A percentile compares a stretch with the other conserved stretches of the same genome.
Evolutionary conservation across 768 basidiomycete genomes (phyloP).

Genomic region (Ephemerocybe angulata): DNA sequence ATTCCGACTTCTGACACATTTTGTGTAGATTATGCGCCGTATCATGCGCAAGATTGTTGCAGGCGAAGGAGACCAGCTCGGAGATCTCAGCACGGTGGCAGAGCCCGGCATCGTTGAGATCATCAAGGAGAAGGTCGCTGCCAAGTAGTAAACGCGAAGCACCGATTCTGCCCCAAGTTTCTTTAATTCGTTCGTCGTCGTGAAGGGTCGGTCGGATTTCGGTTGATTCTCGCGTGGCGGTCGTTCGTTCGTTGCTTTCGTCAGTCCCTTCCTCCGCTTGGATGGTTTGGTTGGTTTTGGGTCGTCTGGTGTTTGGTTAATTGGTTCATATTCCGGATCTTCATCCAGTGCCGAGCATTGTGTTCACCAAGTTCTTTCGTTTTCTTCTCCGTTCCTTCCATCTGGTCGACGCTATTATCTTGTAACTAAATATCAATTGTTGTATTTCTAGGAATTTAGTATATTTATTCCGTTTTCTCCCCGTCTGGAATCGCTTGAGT

Average conservation of each 20-base stretch:
- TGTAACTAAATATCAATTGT: slow-evolving; percentile 1
- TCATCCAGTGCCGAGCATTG: neutral
- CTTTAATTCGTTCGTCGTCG: neutral
- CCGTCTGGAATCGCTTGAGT: neutral
- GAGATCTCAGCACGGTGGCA: slow-evolving; percentile 90
- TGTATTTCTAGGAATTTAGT: neutral
- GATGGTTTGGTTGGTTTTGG: neutral
- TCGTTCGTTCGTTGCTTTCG: neutral
- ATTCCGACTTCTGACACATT: neutral
- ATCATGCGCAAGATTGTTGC: slow-evolving; percentile 96
- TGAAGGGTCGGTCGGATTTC: neutral
- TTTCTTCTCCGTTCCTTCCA: neutral
- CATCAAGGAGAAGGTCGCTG: slow-evolving; percentile 77
- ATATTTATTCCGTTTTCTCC: neutral
- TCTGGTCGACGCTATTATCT: neutral
- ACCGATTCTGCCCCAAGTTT: neutral
- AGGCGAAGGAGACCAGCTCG: slow-evolving; percentile 92
- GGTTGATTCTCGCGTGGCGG: neutral
- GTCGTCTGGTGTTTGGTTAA: neutral
- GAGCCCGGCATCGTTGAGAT: slow-evolving; percentile 83
- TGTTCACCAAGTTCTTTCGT: neutral
- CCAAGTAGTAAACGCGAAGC: slow-evolving; percentile 16
- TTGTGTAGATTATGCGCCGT: slow-evolving; percentile 76
- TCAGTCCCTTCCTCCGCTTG: neutral
- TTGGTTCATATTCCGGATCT: too few species aligned